phyloP scores from a whole-genome alignment of 208 protist genomes.

The Vickermania spadyakhi region DNA sequence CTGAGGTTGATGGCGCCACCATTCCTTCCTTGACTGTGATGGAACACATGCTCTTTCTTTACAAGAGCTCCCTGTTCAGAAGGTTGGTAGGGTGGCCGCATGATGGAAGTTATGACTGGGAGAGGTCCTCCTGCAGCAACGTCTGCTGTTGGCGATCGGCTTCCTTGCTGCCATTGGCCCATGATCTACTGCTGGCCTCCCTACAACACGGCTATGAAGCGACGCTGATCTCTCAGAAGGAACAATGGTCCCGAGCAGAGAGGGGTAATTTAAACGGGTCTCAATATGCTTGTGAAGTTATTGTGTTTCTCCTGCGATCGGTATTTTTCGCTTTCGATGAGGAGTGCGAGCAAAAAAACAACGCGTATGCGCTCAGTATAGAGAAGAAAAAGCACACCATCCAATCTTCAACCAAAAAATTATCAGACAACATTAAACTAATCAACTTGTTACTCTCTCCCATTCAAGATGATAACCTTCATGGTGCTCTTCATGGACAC shows the following conservation, averaged over 20 bases:
- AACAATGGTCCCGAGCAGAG: no score
- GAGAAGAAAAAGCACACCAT: no score
- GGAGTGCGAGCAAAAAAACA: no score
- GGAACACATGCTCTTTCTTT: not conserved
- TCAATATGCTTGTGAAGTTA: not conserved
- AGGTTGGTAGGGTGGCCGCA: not conserved
- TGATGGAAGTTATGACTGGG: not conserved
- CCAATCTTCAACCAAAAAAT: no score
- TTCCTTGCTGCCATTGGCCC: not conserved
- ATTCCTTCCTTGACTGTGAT: not conserved
- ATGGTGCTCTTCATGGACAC: not conserved
- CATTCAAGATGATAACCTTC: not conserved
- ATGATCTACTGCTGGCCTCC: not conserved
- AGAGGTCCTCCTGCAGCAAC: not conserved
- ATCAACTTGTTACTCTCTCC: not conserved
- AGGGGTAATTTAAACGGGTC: not conserved
- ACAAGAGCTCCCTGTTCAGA: not conserved
- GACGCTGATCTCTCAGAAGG: no score
- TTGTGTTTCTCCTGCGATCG: not conserved
- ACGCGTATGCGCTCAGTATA: no score
- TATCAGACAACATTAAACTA: no score
- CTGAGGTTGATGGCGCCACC: not conserved
- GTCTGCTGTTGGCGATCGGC: no score
- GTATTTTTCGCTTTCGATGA: not conserved
- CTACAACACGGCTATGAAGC: not conserved